Evolutionary conservation across 2,329 filamentous ascomycete genomes (phyloP).

Genomic region (Pseudogymnoascus sp.): DNA sequence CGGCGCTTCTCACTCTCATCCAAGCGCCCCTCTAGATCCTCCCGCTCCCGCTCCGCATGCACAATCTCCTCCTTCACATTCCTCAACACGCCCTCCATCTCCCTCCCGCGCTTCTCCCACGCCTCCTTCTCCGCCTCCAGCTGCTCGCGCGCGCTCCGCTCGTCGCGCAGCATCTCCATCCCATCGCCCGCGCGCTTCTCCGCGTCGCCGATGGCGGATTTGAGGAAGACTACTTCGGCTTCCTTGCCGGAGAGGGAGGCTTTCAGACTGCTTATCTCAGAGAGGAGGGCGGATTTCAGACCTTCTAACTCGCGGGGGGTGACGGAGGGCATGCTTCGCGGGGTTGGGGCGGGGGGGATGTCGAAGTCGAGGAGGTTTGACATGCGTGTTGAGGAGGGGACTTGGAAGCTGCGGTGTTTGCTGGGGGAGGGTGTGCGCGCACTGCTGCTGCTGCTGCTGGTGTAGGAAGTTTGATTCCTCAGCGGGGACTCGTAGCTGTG

Average conservation of each 20-base stretch:
- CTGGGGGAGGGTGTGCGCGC: constrained; percentile 7
- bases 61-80: constrained; percentile 77
- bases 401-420: constrained; percentile 20
- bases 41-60: constrained; percentile 67
- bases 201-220: constrained; percentile 78
- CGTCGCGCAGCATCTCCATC: constrained; percentile 73
- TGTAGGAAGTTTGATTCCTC: constrained; percentile 16
- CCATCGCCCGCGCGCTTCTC: constrained; percentile 86
- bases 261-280: constrained; percentile 88
- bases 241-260: constrained; percentile 88
- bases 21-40: constrained; percentile 65
- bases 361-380: constrained; percentile 80
- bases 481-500: neutral
- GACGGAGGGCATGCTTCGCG: constrained; percentile 80
- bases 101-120: constrained; percentile 76
- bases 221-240: constrained; percentile 79
- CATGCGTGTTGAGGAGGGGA: constrained; percentile 32
- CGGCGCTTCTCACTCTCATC: constrained; percentile 69
- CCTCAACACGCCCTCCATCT: constrained; percentile 74
- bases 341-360: constrained; percentile 86
- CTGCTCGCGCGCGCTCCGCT: constrained; percentile 60
- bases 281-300: constrained; percentile 81
- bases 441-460: neutral
- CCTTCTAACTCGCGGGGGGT: constrained; percentile 88
- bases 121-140: constrained; percentile 65